Base-by-base conservation (phyloP, 768 basidiomycete genomes). In the Tulasnella sp. region DNA sequence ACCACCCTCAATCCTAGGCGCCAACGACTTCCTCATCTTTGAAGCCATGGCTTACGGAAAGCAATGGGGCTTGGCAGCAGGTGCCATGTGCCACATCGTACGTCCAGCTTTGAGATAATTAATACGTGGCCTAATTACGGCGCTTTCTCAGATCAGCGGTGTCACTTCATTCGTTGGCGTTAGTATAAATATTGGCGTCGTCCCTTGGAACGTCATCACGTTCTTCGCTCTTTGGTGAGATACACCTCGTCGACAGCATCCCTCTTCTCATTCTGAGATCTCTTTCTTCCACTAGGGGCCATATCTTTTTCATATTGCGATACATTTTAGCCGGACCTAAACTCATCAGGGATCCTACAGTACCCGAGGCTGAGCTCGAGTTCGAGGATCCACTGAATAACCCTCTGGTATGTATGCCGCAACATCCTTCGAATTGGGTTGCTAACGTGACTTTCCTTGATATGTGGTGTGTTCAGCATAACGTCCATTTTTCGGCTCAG, bases 21-120 rank as follows among this genome's bases (percentile, higher is more conserved):
- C 34, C 34, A 52, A 52, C 19, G 51, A 52, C 34, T 26, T 52
- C 27, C n/a, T 52, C 19, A 52, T 52, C 19, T 19, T 52, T 34
- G 19, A 52, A 34, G 8, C 51, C 5, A 8, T 52, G 19, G 7
- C 19, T n/a, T 52, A 52, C 27, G 51, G 51, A 10, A 29, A 24
- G 24, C 9, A 30, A 19, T 52, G 48, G 51, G 7, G 51, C 19
- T 29, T 52, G n/a, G 51, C 51, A 30, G 17, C 27, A 8, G 51
- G 51, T 34, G 51, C 51, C 8, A 5, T 30, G 24, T 8, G 5
- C 13, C 51, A 52, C 34, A 29, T 52, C 34, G 51, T 52, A 29
- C 10, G 51, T 52, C n/a, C 10, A 5, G 7, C 34, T 7, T 15
- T 15, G 34, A 7, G 34, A 38, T 38, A 5, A 38, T 38, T 15